Evolutionary conservation across 805 yeast genomes (phyloP).

Genomic region (Candida tibetensis): DNA sequence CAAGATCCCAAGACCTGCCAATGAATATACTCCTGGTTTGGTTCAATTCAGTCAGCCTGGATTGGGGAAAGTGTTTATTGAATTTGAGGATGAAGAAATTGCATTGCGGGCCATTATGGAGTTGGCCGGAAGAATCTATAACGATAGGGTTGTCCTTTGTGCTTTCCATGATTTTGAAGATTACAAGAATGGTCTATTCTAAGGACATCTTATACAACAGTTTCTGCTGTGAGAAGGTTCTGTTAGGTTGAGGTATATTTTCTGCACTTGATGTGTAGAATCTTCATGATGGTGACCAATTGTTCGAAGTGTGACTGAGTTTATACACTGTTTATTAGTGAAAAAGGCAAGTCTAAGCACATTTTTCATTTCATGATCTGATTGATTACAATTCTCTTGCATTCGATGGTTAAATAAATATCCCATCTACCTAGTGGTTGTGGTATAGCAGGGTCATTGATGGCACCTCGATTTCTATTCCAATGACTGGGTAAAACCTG

Average conservation of each 20-base stretch:
- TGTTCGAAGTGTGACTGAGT: not conserved
- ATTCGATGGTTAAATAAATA: no score
- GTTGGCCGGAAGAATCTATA: conserved; percentile 64
- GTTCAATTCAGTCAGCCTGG: conserved; percentile 47
- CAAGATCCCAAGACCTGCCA: conserved; percentile 61
- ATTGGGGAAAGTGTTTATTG: conserved; percentile 69
- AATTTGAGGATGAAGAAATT: conserved; percentile 50
- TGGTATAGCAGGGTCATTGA: no score
- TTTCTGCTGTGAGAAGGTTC: no score
- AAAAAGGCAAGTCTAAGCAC: no score
- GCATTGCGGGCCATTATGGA: conserved; percentile 57
- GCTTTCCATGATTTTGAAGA: conserved; percentile 60
- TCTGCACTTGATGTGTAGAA: conserved; percentile 2
- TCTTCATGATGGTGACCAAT: no score
- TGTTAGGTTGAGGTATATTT: no score
- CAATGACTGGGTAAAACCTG: no score
- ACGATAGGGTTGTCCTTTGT: conserved; percentile 67
- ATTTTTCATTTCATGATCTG: no score
- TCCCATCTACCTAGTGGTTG: no score
- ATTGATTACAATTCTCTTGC: no score
- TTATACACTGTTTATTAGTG: not conserved
- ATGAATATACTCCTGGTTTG: conserved; percentile 43
- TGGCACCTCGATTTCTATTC: no score
- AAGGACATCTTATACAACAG: no score
- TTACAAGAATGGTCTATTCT: conserved; percentile 41